phyloP scores from a whole-genome alignment of 2,329 filamentous ascomycete genomes.

The Neospermospora avenae region DNA sequence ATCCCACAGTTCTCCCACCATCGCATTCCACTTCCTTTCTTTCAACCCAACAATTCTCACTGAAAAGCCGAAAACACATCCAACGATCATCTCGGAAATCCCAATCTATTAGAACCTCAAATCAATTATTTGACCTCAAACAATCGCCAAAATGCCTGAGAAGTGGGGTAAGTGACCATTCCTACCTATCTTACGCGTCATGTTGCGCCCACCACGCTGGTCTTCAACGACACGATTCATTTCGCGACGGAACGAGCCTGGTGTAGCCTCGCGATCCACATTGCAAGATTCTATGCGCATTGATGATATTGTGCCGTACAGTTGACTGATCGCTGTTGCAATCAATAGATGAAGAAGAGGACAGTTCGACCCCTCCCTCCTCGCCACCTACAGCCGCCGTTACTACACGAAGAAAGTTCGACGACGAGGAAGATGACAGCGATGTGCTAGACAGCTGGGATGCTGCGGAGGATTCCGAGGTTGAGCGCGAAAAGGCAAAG shows the following conservation, averaged over 20 bases:
- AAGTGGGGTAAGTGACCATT: conserved; percentile 35
- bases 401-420: conserved; percentile 62
- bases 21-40: neutral
- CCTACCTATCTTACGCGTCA: conserved; percentile 24
- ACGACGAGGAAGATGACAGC: conserved; percentile 82
- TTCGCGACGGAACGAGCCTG: conserved; percentile 8
- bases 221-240: conserved; percentile 4
- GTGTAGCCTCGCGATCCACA: conserved; percentile 22
- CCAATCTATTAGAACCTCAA: neutral
- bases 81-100: neutral
- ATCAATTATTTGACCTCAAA: neutral
- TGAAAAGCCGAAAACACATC: conserved; percentile 4
- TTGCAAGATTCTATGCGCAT: conserved; percentile 26
- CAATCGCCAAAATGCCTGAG: conserved; percentile 31
- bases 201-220: conserved; percentile 6
- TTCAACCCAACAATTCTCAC: neutral
- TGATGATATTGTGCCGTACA: conserved; percentile 22
- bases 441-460: conserved; percentile 97
- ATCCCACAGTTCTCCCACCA: conserved; percentile 1
- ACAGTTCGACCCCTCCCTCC: conserved; percentile 48
- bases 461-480: conserved; percentile 93
- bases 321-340: conserved; percentile 32
- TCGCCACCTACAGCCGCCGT: conserved; percentile 29
- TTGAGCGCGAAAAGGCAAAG: conserved; percentile 90
- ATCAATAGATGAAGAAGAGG: conserved; percentile 39